Conservation (phyloP, 495 filamentous ascomycete species). For the Xylaria curta region DNA sequence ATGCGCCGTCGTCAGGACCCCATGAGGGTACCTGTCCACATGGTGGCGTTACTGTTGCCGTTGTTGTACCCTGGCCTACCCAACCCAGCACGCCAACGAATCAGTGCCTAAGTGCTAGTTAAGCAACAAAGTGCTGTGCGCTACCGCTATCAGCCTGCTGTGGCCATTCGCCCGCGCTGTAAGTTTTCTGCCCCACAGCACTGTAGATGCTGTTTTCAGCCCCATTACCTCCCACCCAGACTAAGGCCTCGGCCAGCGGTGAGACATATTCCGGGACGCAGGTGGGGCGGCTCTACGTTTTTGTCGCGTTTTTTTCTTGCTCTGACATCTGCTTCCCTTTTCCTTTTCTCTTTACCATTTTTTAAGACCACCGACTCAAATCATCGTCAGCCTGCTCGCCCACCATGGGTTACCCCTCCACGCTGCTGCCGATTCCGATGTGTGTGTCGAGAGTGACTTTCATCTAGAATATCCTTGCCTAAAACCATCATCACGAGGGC, state of each 20-base stretch:
- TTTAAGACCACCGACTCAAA: slow-evolving; percentile 89
- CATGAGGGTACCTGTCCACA: slow-evolving; percentile 16
- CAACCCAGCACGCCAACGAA: slow-evolving; percentile 17
- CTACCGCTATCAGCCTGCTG: slow-evolving; percentile 3
- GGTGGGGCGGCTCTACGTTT: slow-evolving; percentile 6
- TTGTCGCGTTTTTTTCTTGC: slow-evolving; percentile 19
- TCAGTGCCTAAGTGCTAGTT: slow-evolving; percentile 14
- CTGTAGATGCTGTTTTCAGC: slow-evolving; percentile 12
- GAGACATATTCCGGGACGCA: slow-evolving; percentile 24
- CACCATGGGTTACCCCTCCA: slow-evolving; percentile 46
- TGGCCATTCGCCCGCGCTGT: background rate
- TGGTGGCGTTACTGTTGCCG: slow-evolving; percentile 10
- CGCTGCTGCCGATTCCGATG: slow-evolving; percentile 87
- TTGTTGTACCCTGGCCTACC: slow-evolving; percentile 10
- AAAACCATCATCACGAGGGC: slow-evolving; percentile 99
- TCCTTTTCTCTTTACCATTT: slow-evolving; percentile 55
- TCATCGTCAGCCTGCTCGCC: slow-evolving; percentile 74
- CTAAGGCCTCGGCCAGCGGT: slow-evolving; percentile 29
- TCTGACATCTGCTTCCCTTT: slow-evolving; percentile 18
- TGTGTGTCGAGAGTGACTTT: slow-evolving; percentile 77
- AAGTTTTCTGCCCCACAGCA: background rate
- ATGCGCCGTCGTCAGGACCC: slow-evolving; percentile 26
- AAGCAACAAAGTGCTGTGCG: background rate
- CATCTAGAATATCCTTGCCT: slow-evolving; percentile 70
- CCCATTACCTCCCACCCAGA: background rate